Conservation (phyloP, 208 protist genomes). For the Trypanosoma caninum region DNA sequence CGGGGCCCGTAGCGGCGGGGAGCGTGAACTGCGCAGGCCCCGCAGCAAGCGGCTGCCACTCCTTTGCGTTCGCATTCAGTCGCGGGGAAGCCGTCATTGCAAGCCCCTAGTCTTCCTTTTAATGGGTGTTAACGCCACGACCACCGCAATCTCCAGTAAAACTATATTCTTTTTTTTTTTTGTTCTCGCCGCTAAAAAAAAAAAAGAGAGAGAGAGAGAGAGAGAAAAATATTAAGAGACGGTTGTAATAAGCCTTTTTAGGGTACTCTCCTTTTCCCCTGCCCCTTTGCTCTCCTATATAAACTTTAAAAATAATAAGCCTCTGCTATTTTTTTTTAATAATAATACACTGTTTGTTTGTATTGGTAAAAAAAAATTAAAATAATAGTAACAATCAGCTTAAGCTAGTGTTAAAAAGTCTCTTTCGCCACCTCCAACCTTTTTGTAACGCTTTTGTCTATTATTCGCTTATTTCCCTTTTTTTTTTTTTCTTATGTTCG, state of each 20-base stretch:
- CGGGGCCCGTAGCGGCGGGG: slow-evolving; percentile 35
- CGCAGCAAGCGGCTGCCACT: slow-evolving; percentile 72
- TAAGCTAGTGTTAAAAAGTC: no score
- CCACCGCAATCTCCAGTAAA: neutral
- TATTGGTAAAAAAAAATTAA: no score
- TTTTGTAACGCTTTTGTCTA: neutral
- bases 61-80: slow-evolving; percentile 72
- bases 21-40: slow-evolving; percentile 41
- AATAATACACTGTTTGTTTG: no score
- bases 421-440: neutral
- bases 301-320: no score
- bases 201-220: no score
- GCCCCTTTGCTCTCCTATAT: no score
- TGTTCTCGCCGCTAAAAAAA: neutral
- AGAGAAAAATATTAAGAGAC: no score
- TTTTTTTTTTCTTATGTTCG: slow-evolving; percentile 23
- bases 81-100: neutral
- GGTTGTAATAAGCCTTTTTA: no score
- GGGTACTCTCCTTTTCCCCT: no score
- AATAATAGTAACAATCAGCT: no score
- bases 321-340: no score
- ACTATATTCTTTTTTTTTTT: neutral
- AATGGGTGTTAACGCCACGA: neutral
- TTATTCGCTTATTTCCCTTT: slow-evolving; percentile 5
- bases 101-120: no score